Percentiles rank a stretch among this genome's conserved stretches.
These are phyloP conservation scores for Linnemannia zychae DNA, from an alignment of 192 early-diverging fungal genomes.

Conservation along the genomic window DNA sequence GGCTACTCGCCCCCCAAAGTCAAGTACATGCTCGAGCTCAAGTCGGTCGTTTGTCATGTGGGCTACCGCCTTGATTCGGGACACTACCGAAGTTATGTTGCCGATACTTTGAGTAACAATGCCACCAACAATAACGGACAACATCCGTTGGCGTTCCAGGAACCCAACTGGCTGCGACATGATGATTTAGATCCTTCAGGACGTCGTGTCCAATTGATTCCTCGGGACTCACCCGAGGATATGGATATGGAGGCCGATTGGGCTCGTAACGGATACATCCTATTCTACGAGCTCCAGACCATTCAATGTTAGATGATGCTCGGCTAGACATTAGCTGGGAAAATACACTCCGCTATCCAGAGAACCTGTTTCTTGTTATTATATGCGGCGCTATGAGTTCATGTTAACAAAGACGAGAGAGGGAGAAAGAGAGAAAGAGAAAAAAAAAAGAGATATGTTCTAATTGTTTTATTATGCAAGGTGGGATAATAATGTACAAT, in stretches of 20 bases:
- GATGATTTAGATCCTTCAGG: conserved; percentile 73
- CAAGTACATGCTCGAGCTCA: conserved; percentile 67
- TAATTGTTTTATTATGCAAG: not conserved
- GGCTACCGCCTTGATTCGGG: conserved; percentile 60
- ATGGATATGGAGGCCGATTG: conserved; percentile 56
- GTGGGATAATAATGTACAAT: conserved; percentile 2
- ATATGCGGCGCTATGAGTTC: no score
- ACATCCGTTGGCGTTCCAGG: conserved; percentile 40
- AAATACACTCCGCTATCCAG: not conserved
- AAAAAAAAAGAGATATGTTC: no score
- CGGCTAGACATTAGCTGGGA: not conserved
- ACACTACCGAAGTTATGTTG: conserved; percentile 67
- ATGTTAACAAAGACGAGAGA: no score
- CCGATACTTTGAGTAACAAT: conserved; percentile 30
- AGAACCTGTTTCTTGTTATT: not conserved
- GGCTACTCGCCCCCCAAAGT: conserved; percentile 56
- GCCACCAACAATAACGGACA: conserved; percentile 14
- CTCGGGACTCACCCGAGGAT: conserved; percentile 27
- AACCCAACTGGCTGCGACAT: conserved; percentile 63
- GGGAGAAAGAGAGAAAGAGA: no score
- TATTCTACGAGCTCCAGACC: conserved; percentile 75
- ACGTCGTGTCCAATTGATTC: conserved; percentile 57
- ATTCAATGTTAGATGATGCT: conserved; percentile 6
- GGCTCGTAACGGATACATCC: conserved; percentile 69
- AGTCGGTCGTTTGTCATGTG: conserved; percentile 70